Base-by-base conservation (phyloP, 2,329 filamentous ascomycete genomes). In the Penicillium polonicum region DNA sequence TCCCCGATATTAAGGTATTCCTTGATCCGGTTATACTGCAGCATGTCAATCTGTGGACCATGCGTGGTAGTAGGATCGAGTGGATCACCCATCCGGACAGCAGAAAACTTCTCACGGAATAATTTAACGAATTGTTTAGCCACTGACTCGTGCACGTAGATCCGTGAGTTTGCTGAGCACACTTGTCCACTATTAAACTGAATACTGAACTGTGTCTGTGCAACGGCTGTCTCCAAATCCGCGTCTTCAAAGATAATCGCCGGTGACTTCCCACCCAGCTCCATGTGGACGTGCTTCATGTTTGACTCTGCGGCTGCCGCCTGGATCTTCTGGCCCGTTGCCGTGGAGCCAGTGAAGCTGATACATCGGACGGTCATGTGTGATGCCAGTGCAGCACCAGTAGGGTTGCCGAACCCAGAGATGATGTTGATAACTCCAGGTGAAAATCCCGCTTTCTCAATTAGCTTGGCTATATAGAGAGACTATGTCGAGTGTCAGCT, bases 11-110 rank as follows among this genome's bases (percentile, higher is more conserved):
- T 78, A 68, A 89, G 86, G 74, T 86, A 87, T 65, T 76, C 81
- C 88, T 93, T 93, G 78, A 94, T 90, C 63, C 89, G 87, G 79
- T 93, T 89, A 70, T 88, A 94, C 77, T 95, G 91, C 48, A 91
- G 77, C 76, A 91, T 81, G 68, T 88, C 90, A 70, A 93, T 88
- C 78, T 93, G 90, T 31, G 91, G 90, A 42, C 91, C 91, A 77
- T 94, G 90, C 85, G 91, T 91, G 57, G 89, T 93, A 59, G 88
- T 82, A 65, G 83, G 75, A 68, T 84, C 79, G 80, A 93, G 91
- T 59, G 91, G 91, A 79, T 95, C 88, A 65, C 90, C 91, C 64
- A 93, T 86, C 65, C 84, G 81, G 80, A 92, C 92, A 77, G 83
- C 75, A 65, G 79, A 70, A 44, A 90, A 88, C 38, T 88, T 85